Conservation (phyloP, 331 rosid species). For the Acacia concinna region DNA sequence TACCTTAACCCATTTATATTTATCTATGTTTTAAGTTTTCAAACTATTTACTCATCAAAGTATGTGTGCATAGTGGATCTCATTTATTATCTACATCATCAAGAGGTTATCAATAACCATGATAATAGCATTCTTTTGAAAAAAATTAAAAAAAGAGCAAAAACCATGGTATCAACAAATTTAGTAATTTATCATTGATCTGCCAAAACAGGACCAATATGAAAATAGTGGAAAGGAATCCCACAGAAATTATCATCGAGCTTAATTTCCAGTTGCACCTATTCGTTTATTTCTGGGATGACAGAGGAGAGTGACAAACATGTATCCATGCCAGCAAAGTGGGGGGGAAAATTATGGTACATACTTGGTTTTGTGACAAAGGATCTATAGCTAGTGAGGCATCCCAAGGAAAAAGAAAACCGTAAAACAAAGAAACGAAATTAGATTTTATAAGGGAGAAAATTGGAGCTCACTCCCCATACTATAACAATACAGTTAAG, state of each 20-base stretch:
- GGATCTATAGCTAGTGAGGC: background rate
- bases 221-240: background rate
- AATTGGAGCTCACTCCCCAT: slow-evolving; percentile 15
- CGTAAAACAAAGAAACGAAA: background rate
- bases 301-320: background rate
- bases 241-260: background rate
- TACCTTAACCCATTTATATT: too few species aligned
- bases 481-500: slow-evolving; percentile 27
- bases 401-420: background rate
- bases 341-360: background rate
- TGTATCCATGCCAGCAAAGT: background rate
- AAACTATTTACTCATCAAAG: too few species aligned
- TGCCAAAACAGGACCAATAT: background rate
- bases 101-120: background rate
- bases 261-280: background rate
- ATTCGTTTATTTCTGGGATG: background rate
- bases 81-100: too few species aligned
- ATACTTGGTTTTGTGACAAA: background rate
- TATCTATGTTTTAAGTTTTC: too few species aligned
- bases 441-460: slow-evolving; percentile 24
- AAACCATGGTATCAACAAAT: background rate
- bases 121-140: background rate
- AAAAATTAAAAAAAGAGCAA: too few species aligned
- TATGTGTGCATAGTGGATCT: too few species aligned
- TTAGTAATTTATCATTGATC: background rate